Evolutionary conservation across 2,329 filamentous ascomycete species (phyloP), one percentile per base, ranked within the genome.

Genomic region (Penicillium rolfsii): DNA sequence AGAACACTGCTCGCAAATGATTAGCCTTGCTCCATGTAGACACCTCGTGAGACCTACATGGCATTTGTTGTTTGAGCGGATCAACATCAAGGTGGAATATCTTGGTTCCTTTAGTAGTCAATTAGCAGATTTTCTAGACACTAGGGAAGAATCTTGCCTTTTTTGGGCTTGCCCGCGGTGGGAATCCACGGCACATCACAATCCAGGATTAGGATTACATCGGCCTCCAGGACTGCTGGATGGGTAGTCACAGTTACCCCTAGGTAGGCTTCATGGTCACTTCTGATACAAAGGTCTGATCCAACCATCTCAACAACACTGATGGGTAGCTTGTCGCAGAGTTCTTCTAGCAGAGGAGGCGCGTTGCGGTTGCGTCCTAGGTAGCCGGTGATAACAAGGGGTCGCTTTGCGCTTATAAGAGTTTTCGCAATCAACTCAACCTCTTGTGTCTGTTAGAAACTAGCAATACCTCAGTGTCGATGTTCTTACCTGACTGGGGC

Each of bases 151-250:
- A 11, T 8, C 16, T 14, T 60, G 63, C 64, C 63, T 9, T 57
- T 61, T 16, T 55, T 41, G 0, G 87, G 87, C 41, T 81, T 79
- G 71, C 85, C 86, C 60, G 86, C 85, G 0, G 91, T 94, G 12
- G 88, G 87, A 61, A 97, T 93, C 91, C 92, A 97, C 0, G 93
- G 93, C 0, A 96, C 91, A 71, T 97, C 93, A 65, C 91, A 94
- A 75, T 97, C 90, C 28, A 96, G 68, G 4, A 96, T 88, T 0
- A 97, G 67, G 60, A 97, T 94, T 5, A 91, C 86, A 72, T 97
- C 93, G 0, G 93, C 91, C 0, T 85, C 85, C 57, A 83, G 84
- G 72, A 96, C 90, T 48, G 83, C 82, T 2, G 89, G 85, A 54
- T 95, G 89, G 7, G 85, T 83, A 12, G 91, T 91, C 66, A 88